Evolutionary conservation across 345 rosid species (phyloP), one percentile per base, ranked within the genome.

Genomic region (Angophora floribunda): DNA sequence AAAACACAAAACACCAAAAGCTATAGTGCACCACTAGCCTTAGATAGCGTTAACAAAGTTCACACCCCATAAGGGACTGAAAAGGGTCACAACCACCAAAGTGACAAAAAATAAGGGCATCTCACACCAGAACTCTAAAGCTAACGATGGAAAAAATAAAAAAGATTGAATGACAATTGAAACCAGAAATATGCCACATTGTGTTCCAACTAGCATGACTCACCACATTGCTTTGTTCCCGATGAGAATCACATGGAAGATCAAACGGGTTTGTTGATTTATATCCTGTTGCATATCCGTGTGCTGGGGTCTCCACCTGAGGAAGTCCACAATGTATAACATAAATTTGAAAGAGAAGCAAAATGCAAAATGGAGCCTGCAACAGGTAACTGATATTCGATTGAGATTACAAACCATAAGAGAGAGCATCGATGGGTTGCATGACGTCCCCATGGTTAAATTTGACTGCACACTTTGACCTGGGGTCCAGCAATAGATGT

Each of bases 181-280:
- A 87, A 14, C 47, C 78, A 85, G 44, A 11, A 32, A 51, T 55
- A 59, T 41, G 85, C 36, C 47, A 7, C 52, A 55, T 87, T 10
- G 12, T 65, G n/a, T 41, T 32, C 15, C 51, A 85, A 88, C 63
- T 57, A 84, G 79, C 87, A 53, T 30, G 75, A 88, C 93, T 88
- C 94, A 98, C 99, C 99, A 92, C 91, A 91, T 93, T 91, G 89
- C 89, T 88, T 52, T 93, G 93, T 78, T 94, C 99, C 84, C 89
- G 57, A 53, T 93, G 95, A 61, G 95, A 90, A 90, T 95, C 97
- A 91, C 89, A 96, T 52, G 99, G 96, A 87, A 98, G 90, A 93
- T 98, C 99, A 94, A 98, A 98, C 30, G 99, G 99, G 86, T 98
- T 98, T 87, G 89, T 94, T 92, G 99, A 96, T 92, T 92, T 95